Conservation (phyloP, 164 flowering plant genomes). For the Cinnamomum chago region DNA sequence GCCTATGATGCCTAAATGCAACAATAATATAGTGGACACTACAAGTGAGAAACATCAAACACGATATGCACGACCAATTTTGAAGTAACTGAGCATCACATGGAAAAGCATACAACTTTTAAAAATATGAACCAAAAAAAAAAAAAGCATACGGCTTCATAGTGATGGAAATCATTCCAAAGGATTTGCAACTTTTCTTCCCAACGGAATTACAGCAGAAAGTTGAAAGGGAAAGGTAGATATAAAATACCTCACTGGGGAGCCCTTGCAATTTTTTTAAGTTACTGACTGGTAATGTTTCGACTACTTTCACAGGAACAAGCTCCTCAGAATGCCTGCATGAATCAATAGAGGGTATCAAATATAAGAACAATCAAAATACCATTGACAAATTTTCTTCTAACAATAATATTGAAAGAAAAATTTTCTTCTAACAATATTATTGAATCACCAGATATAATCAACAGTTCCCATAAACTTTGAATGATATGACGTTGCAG, state of each 20-base stretch:
- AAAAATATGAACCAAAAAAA: background rate
- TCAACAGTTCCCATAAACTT: slow-evolving; percentile 81
- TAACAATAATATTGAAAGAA: slow-evolving; percentile 21
- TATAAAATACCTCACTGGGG: slow-evolving; percentile 55
- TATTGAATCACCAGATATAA: slow-evolving; percentile 61
- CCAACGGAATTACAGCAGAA: background rate
- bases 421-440: background rate
- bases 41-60: too few species aligned
- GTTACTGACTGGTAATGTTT: slow-evolving; percentile 50
- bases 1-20: too few species aligned
- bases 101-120: background rate
- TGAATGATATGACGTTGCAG: slow-evolving; percentile 75
- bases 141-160: background rate
- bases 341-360: slow-evolving; percentile 13
- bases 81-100: background rate
- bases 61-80: too few species aligned
- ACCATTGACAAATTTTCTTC: background rate
- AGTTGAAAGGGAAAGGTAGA: background rate
- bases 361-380: slow-evolving; percentile 3
- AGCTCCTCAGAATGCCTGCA: slow-evolving; percentile 71
- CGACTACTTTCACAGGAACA: slow-evolving; percentile 71
- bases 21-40: too few species aligned
- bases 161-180: background rate
- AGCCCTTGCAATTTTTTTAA: slow-evolving; percentile 61
- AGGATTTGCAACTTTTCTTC: background rate